A percentile compares a stretch with the other conserved stretches of the same genome.
Evolutionary conservation across 2,329 filamentous ascomycete species (phyloP).

Genomic region (Endocalyx cinctus): DNA sequence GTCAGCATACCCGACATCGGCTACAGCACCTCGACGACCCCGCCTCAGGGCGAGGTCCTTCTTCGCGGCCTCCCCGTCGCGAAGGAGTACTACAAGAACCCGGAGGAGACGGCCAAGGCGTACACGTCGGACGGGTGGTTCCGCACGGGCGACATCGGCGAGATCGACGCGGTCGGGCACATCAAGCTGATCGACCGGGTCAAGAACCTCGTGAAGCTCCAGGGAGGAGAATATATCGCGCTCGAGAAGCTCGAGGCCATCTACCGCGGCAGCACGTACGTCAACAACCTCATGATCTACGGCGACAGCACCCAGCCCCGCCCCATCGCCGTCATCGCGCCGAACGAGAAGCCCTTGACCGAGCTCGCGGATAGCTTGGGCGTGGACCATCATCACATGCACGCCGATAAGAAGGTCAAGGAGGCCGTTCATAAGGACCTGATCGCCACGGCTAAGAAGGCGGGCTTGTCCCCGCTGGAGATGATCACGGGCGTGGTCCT

Average conservation of each 20-base stretch:
- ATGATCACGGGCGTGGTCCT: slow-evolving; percentile 72
- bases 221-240: slow-evolving; percentile 93
- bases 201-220: slow-evolving; percentile 97
- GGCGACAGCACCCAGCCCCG: slow-evolving; percentile 70
- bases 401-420: slow-evolving; percentile 62
- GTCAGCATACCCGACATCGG: slow-evolving; percentile 87
- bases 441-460: slow-evolving; percentile 57
- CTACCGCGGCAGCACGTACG: slow-evolving; percentile 74
- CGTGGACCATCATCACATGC: slow-evolving; percentile 63
- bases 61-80: slow-evolving; percentile 76
- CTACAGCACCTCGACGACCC: slow-evolving; percentile 68
- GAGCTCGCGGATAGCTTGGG: slow-evolving; percentile 57
- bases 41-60: slow-evolving; percentile 89
- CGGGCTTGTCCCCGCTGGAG: slow-evolving; percentile 67
- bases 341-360: slow-evolving; percentile 59
- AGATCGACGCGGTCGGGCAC: slow-evolving; percentile 77
- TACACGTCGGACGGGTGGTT: slow-evolving; percentile 90
- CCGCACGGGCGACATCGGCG: slow-evolving; percentile 92
- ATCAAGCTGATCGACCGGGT: slow-evolving; percentile 88
- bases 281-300: slow-evolving; percentile 84
- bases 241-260: slow-evolving; percentile 92
- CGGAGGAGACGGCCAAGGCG: slow-evolving; percentile 75
- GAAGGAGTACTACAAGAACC: slow-evolving; percentile 76
- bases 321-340: slow-evolving; percentile 75
- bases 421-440: slow-evolving; percentile 60